These are phyloP conservation scores for Salix purpurea DNA, from an alignment of 345 rosid genomes.

Conservation along the genomic window DNA sequence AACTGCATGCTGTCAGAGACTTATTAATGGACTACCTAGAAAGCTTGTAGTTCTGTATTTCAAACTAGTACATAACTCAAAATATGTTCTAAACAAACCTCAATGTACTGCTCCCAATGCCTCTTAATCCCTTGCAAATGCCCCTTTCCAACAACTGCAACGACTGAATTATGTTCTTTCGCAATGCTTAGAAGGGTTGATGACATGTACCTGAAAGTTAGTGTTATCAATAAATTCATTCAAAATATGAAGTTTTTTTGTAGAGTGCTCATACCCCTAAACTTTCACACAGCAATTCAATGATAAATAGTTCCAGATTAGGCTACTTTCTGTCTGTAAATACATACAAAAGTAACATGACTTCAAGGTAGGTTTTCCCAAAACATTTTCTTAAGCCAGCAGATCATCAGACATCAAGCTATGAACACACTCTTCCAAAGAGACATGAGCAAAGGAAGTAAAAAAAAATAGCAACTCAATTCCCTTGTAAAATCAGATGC, in stretches of 20 bases:
- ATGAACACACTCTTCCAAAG: not conserved
- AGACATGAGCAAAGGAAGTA: not conserved
- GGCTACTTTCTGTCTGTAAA: not conserved
- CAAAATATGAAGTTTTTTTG: not conserved
- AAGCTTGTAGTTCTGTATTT: not conserved
- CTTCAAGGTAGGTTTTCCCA: not conserved
- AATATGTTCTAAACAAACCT: slow-evolving; percentile 32
- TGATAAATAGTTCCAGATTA: not conserved
- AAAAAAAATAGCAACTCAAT: not conserved
- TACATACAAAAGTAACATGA: not conserved
- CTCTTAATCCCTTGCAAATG: slow-evolving; percentile 83
- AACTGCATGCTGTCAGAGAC: not conserved
- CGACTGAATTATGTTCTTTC: slow-evolving; percentile 70
- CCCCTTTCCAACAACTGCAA: slow-evolving; percentile 98
- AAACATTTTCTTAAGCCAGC: not conserved
- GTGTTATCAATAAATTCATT: not conserved
- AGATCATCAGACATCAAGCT: not conserved
- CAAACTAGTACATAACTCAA: too few relatives aligned
- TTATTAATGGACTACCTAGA: not conserved
- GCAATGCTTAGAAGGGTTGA: slow-evolving; percentile 60
- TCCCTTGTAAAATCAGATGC: not conserved
- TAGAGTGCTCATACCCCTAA: not conserved
- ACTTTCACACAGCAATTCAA: not conserved
- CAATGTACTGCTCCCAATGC: slow-evolving; percentile 81
- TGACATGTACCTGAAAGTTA: slow-evolving; percentile 77